Base-by-base conservation (phyloP, 1,284 basidiomycete genomes). In the Puccinia novopanici region DNA sequence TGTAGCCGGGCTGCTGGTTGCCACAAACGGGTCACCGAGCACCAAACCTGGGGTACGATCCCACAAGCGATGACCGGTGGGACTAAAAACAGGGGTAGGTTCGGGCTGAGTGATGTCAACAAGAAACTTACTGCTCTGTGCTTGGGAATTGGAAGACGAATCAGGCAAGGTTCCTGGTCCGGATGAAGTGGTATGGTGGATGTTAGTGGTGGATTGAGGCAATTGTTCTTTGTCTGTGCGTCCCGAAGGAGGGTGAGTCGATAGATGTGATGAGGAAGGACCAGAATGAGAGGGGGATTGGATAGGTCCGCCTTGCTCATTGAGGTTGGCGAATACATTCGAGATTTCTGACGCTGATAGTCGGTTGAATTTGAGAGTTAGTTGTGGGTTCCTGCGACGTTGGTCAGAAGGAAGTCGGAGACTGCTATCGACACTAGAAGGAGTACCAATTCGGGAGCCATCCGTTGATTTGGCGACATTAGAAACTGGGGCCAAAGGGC, bases 1-100 rank as follows among this genome's bases (percentile, higher is more conserved):
- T 40, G 34, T 63, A 3, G 48, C 61, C 24, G 59, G 24, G 42
- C 42, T 42, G 22, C 48, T 45, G 13, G 45, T 42, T 3, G 59
- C n/a, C 24, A 42, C 42, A 15, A 81, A 81, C 15, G 79, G 79
- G 54, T 81, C 74, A 22, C 79, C 72, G 19, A 81, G 61, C 5
- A 75, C 61, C n/a, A 81, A 57, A 40, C 72, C 79, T 1, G 79
- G 79, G 52, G 79, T 81, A 19, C 52, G 59, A 22, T 81, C 79
- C 79, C 79, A 81, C 42, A 81, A 19, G 3, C 52, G 57, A 34
- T 67, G 74, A n/a, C 72, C 71, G 3, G 72, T 67, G 55, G 71
- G 79, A 37, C 79, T 81, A 5, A 81, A 27, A n/a, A 81, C 54
- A 42, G 79, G 72, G 1, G 79, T 81, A 19, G 72, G 79, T 68